These are phyloP conservation scores for Camellia lanceoleosa DNA, from an alignment of 148 eudicot genomes.

Conservation along the genomic window DNA sequence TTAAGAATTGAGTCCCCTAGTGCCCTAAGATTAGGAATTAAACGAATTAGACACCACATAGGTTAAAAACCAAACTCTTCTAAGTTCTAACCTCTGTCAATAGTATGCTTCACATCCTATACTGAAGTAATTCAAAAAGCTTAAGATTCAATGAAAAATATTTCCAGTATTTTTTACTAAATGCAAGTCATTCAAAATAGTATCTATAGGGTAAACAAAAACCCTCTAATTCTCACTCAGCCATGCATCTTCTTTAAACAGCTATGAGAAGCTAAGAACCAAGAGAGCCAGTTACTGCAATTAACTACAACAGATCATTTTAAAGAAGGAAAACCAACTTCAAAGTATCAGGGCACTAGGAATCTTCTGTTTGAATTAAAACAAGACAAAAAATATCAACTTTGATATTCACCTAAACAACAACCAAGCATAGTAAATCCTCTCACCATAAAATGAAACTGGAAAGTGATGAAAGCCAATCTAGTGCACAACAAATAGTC, in stretches of 20 bases:
- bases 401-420: neutral
- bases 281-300: neutral
- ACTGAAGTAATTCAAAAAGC: neutral
- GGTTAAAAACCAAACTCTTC: no score
- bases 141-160: neutral
- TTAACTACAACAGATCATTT: neutral
- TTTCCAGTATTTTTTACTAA: neutral
- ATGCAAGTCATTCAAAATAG: neutral
- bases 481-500: neutral
- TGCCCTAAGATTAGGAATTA: no score
- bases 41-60: no score
- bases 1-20: no score
- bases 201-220: neutral
- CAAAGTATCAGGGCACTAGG: neutral
- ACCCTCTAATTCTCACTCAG: neutral
- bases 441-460: neutral
- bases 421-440: neutral
- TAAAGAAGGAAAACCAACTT: neutral
- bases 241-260: neutral
- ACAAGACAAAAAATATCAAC: neutral
- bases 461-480: no score
- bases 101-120: neutral
- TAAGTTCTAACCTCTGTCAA: neutral
- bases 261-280: neutral
- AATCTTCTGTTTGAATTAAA: neutral